Evolutionary conservation across 148 eudicot species (phyloP), one percentile per base, ranked within the genome.

Genomic region (Vaccinium vitisidaea): DNA sequence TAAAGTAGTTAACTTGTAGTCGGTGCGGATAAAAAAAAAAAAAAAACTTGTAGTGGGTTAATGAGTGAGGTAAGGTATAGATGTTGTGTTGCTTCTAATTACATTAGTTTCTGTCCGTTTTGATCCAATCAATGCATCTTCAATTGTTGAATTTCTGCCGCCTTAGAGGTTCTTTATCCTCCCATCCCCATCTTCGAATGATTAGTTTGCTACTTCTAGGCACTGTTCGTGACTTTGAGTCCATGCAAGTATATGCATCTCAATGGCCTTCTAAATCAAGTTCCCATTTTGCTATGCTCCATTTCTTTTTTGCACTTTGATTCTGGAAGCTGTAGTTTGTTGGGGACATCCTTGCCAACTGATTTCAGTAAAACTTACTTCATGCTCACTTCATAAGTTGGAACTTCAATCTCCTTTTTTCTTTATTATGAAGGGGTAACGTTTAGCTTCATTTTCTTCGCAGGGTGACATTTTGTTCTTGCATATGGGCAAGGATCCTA

Each of bases 381-480:
- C 18, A 80, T 81, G 55, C 71, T 46, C 39, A 18, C 39, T 36
- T 39, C 53, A 59, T 59, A 21, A 11, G 10, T 19, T 0, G 5
- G 43, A 46, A 61, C 67, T 55, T 30, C 59, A 58, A 30, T 65
- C 67, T 76, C 27, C 27, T 32, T 78, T 65, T 78, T 84, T 56
- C 65, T 61, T 43, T 2, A 54, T 16, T 7, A n/a, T 52, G 9
- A 53, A 48, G 48, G 81, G 61, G 12, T 82, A 52, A 63, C 53
- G 19, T 75, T 36, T 53, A 69, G 53, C 49, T 75, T 80, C 6
- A n/a, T 32, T 56, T 23, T 21, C 67, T 61, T 83, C 90, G 83
- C 89, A 94, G 98, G 98, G 98, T 85, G 98, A 94, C 86, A 89
- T 92, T 80, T 85, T 94, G 87, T 93, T 94, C 89, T 86, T 93